Conservation (phyloP, 176 grass and related monocot genomes). For the Triticum monococcum region DNA sequence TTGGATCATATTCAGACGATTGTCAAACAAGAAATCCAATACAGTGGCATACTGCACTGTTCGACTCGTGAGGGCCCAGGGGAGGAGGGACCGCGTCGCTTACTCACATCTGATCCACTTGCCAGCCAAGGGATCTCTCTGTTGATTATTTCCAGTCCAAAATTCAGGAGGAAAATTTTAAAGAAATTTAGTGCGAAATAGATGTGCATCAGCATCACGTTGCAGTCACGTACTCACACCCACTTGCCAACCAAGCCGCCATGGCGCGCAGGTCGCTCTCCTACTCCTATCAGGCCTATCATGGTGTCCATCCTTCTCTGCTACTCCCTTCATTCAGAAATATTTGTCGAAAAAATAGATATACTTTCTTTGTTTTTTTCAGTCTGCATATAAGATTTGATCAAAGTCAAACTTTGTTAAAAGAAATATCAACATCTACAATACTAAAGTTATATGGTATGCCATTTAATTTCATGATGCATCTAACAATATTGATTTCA, state of each 20-base stretch:
- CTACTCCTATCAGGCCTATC: background rate
- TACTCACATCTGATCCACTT: background rate
- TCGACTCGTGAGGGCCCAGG: too few relatives aligned
- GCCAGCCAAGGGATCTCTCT: background rate
- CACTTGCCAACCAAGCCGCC: background rate
- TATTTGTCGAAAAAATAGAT: too few relatives aligned
- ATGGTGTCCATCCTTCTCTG: background rate
- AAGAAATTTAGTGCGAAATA: background rate
- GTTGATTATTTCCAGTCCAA: background rate
- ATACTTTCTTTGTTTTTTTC: too few relatives aligned
- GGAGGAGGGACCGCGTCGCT: background rate
- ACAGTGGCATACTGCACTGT: background rate
- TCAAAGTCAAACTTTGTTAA: too few relatives aligned
- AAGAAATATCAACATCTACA: too few relatives aligned
- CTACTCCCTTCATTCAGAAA: too few relatives aligned
- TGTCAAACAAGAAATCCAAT: background rate
- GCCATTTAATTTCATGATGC: too few relatives aligned
- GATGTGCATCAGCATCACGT: background rate
- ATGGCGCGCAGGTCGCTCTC: conserved; percentile 26
- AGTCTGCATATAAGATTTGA: too few relatives aligned
- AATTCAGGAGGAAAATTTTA: background rate
- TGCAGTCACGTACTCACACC: background rate
- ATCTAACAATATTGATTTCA: too few relatives aligned
- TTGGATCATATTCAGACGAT: background rate
- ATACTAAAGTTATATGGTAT: too few relatives aligned